These are phyloP conservation scores for Musa acuminata DNA, from an alignment of 176 grass and related monocot genomes.

Conservation along the genomic window DNA sequence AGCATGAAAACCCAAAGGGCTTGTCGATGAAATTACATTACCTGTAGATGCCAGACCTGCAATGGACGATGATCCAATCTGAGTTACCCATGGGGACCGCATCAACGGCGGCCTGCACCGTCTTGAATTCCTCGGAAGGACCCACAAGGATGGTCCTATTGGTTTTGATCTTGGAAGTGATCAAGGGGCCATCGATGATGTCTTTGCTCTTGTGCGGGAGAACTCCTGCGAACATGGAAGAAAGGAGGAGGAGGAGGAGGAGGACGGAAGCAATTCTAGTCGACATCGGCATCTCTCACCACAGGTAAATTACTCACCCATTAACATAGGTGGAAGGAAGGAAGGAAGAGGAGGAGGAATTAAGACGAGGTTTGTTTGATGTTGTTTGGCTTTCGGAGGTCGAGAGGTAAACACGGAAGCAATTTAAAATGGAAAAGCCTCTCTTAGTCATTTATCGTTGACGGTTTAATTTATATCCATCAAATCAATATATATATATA, in stretches of 20 bases:
- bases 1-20: neutral
- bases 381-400: neutral
- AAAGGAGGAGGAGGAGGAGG: slow-evolving; percentile 10
- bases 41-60: slow-evolving; percentile 44
- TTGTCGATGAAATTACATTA: neutral
- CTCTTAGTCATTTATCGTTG: neutral
- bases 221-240: slow-evolving; percentile 1
- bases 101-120: slow-evolving; percentile 56
- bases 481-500: neutral
- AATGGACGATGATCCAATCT: slow-evolving; percentile 62
- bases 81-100: slow-evolving; percentile 54
- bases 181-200: slow-evolving; percentile 45
- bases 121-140: slow-evolving; percentile 48
- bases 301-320: too few relatives aligned
- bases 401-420: neutral
- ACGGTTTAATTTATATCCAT: neutral
- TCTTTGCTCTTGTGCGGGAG: slow-evolving; percentile 32
- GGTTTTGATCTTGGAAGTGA: slow-evolving; percentile 45
- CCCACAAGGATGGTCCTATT: slow-evolving; percentile 55
- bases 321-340: neutral
- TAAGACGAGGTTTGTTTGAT: neutral
- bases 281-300: neutral
- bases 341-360: neutral
- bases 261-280: neutral
- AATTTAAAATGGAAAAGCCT: neutral